Conservation (phyloP, 1,284 basidiomycete genomes). For the Apiotrichum siamense region DNA sequence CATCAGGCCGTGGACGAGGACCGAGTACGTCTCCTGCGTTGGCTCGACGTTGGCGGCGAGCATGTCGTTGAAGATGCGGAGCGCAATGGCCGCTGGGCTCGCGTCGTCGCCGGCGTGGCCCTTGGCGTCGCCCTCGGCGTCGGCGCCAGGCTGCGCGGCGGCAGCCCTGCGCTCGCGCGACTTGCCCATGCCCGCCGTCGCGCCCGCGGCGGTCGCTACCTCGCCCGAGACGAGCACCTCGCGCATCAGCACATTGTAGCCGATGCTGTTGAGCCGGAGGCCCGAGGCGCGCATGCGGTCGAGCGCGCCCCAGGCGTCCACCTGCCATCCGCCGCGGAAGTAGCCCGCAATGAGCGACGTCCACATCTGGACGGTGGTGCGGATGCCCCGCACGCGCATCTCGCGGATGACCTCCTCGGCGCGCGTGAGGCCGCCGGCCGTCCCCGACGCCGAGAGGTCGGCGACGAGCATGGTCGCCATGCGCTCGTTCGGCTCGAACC, state of each 20-base stretch:
- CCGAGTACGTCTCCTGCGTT: slow-evolving; percentile 64
- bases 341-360: slow-evolving; percentile 45
- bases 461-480: slow-evolving; percentile 69
- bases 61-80: slow-evolving; percentile 62
- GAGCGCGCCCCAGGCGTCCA: slow-evolving; percentile 51
- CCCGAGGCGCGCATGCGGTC: slow-evolving; percentile 57
- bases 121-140: no score
- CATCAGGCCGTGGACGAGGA: slow-evolving; percentile 61
- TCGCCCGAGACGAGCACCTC: slow-evolving; percentile 51
- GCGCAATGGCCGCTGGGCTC: slow-evolving; percentile 46
- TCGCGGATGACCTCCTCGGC: slow-evolving; percentile 61
- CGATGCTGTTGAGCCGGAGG: slow-evolving; percentile 55
- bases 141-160: no score
- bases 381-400: slow-evolving; percentile 59
- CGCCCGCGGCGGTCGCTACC: not conserved
- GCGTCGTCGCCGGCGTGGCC: slow-evolving; percentile 15
- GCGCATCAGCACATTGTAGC: slow-evolving; percentile 69
- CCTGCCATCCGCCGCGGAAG: slow-evolving; percentile 40
- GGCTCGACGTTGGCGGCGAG: slow-evolving; percentile 51
- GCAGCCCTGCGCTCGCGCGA: not conserved
- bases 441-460: slow-evolving; percentile 58
- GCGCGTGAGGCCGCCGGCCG: slow-evolving; percentile 54
- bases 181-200: not conserved
- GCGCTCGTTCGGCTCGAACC: slow-evolving; percentile 64
- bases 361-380: slow-evolving; percentile 43